phyloP scores from a whole-genome alignment of 345 rosid genomes.

The Brassica nigra region DNA sequence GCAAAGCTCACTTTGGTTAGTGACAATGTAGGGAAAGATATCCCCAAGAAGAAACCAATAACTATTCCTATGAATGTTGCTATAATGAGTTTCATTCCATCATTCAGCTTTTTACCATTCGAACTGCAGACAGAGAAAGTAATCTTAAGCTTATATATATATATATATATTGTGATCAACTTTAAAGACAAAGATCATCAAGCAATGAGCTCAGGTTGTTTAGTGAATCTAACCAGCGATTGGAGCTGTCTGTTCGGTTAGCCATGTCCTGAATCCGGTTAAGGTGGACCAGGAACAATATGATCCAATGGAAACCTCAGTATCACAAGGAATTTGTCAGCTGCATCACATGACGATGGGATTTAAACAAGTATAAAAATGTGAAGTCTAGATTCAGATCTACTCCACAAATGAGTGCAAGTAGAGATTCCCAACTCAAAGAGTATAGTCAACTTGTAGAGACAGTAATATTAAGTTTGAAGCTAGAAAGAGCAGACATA shows the following conservation, averaged over 20 bases:
- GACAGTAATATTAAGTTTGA: neutral
- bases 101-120: conserved; percentile 59
- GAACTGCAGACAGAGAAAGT: conserved; percentile 49
- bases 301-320: conserved; percentile 15
- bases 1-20: conserved; percentile 49
- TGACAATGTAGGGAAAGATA: conserved; percentile 72
- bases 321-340: conserved; percentile 11
- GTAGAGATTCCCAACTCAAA: neutral
- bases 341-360: conserved; percentile 30
- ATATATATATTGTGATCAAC: neutral
- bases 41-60: conserved; percentile 80
- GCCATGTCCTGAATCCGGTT: conserved; percentile 37
- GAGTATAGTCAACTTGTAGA: conserved; percentile 5
- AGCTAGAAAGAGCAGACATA: conserved; percentile 21
- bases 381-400: conserved; percentile 30
- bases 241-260: conserved; percentile 37
- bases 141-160: neutral
- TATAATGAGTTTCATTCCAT: conserved; percentile 67
- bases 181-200: neutral
- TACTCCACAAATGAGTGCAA: conserved; percentile 11
- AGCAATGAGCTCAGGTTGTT: conserved; percentile 11
- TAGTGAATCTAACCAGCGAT: conserved; percentile 29
- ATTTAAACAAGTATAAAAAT: conserved; percentile 4
- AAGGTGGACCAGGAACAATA: conserved; percentile 22
- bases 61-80: conserved; percentile 66